These are phyloP conservation scores for Penicillium crystallinum DNA, from an alignment of 495 filamentous ascomycete species.

Conservation along the genomic window DNA sequence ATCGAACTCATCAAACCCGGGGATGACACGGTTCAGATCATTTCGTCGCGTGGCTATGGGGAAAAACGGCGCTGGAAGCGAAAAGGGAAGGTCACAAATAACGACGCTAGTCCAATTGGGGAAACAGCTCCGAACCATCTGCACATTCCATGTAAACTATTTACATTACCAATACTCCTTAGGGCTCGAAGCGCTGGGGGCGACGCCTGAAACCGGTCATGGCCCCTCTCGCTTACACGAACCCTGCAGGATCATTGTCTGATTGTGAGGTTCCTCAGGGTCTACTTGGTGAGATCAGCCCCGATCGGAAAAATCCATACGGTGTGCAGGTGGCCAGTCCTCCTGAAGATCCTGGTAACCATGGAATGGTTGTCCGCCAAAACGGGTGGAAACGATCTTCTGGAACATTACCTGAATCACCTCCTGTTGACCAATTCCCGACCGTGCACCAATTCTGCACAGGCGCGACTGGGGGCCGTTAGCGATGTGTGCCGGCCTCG, in stretches of 20 bases:
- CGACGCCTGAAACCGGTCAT: slow-evolving; percentile 6
- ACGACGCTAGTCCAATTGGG: background rate
- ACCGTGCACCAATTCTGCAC: slow-evolving; percentile 26
- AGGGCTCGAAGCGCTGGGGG: slow-evolving; percentile 24
- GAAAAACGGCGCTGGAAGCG: slow-evolving; percentile 5
- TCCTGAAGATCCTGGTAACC: slow-evolving; percentile 1
- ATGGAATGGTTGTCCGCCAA: background rate
- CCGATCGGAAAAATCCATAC: too few relatives aligned
- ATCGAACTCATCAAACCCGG: too few relatives aligned
- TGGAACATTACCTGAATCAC: slow-evolving; percentile 20
- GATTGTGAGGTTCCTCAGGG: too few relatives aligned
- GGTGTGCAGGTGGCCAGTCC: slow-evolving; percentile 1
- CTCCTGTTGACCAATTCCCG: slow-evolving; percentile 10
- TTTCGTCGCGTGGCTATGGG: slow-evolving; percentile 10
- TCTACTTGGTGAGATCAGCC: too few relatives aligned
- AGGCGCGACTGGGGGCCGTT: slow-evolving; percentile 14
- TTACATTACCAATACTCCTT: too few relatives aligned
- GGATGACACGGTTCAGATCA: slow-evolving; percentile 11
- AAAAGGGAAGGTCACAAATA: slow-evolving; percentile 8
- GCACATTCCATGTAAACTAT: background rate
- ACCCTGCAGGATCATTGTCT: slow-evolving; percentile 9
- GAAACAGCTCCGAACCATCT: slow-evolving; percentile 1
- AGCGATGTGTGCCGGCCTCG: slow-evolving; percentile 18
- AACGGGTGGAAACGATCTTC: slow-evolving; percentile 21
- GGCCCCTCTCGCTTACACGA: slow-evolving; percentile 19